Percentiles rank a stretch among this genome's conserved stretches.
Conservation (phyloP, 2,329 filamentous ascomycete species). For the Botryotinia convoluta region DNA sequence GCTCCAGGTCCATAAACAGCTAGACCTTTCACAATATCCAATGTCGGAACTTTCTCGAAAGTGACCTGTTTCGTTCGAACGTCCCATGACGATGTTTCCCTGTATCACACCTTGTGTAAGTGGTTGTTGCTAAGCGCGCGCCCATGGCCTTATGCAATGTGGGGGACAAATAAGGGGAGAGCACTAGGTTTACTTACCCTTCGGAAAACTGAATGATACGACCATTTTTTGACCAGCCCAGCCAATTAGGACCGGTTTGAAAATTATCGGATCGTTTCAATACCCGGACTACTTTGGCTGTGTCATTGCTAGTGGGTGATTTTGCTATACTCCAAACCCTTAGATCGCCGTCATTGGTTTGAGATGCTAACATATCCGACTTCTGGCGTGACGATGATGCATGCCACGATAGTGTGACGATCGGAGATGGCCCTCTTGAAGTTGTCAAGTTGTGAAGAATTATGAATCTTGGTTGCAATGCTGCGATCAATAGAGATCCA, state of each 20-base stretch:
- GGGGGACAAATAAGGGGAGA: constrained; percentile 19
- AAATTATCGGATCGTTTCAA: constrained; percentile 76
- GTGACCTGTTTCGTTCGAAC: constrained; percentile 97
- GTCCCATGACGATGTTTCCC: constrained; percentile 93
- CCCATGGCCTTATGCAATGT: constrained; percentile 39
- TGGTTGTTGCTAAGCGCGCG: constrained; percentile 48
- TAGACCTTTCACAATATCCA: constrained; percentile 76
- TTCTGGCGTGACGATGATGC: constrained; percentile 94
- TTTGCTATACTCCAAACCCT: constrained; percentile 97
- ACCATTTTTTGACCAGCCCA: constrained; percentile 97
- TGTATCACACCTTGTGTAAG: constrained; percentile 43
- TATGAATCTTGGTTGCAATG: constrained; percentile 85
- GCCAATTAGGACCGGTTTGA: constrained; percentile 81
- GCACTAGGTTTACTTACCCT: constrained; percentile 58
- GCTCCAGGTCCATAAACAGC: constrained; percentile 87
- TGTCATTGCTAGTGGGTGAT: constrained; percentile 64
- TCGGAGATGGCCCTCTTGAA: constrained; percentile 77
- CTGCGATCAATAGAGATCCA: constrained; percentile 87
- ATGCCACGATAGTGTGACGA: constrained; percentile 89
- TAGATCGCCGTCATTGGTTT: constrained; percentile 87
- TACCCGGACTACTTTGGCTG: constrained; percentile 84
- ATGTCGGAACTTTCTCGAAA: constrained; percentile 81
- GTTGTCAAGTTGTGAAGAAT: constrained; percentile 91
- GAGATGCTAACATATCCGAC: constrained; percentile 94
- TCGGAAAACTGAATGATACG: constrained; percentile 91